Evolutionary conservation across 1,139 yeast genomes (phyloP).

Genomic region (Suhomyces guaymorum): DNA sequence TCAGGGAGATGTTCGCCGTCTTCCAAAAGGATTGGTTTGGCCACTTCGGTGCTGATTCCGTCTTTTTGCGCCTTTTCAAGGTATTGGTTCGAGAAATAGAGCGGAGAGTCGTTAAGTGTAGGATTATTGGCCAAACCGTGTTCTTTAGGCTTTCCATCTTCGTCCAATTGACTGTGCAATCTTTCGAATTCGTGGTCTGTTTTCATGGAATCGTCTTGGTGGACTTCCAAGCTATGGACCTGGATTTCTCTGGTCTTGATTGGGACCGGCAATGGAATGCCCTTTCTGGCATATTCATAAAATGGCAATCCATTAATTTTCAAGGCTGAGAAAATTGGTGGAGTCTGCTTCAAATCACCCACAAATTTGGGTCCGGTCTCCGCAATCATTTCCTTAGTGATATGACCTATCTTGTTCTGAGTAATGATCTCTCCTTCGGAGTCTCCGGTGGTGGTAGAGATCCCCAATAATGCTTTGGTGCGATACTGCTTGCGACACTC

Average conservation of each 20-base stretch:
- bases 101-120: slow-evolving; percentile 61
- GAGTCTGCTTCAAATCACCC: slow-evolving; percentile 84
- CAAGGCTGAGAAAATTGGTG: slow-evolving; percentile 92
- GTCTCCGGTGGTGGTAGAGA: slow-evolving; percentile 92
- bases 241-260: slow-evolving; percentile 76
- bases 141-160: slow-evolving; percentile 51
- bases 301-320: slow-evolving; percentile 93
- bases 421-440: slow-evolving; percentile 80
- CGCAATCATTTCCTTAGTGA: slow-evolving; percentile 55
- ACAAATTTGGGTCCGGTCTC: slow-evolving; percentile 60
- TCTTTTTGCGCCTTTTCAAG: slow-evolving; percentile 41
- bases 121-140: slow-evolving; percentile 53
- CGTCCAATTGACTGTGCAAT: slow-evolving; percentile 53
- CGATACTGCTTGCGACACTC: slow-evolving; percentile 79
- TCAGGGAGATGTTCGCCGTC: slow-evolving; percentile 32
- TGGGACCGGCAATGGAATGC: slow-evolving; percentile 77
- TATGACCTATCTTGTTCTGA: slow-evolving; percentile 55
- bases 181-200: slow-evolving; percentile 57
- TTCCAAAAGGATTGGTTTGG: slow-evolving; percentile 26
- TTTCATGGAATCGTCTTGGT: slow-evolving; percentile 52
- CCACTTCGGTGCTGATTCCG: slow-evolving; percentile 19
- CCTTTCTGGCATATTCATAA: slow-evolving; percentile 91
- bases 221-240: slow-evolving; percentile 55
- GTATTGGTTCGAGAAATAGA: slow-evolving; percentile 60
- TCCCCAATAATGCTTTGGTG: slow-evolving; percentile 83